Base-by-base conservation (phyloP, 2,329 filamentous ascomycete genomes). In the Aspergillus tamarii region DNA sequence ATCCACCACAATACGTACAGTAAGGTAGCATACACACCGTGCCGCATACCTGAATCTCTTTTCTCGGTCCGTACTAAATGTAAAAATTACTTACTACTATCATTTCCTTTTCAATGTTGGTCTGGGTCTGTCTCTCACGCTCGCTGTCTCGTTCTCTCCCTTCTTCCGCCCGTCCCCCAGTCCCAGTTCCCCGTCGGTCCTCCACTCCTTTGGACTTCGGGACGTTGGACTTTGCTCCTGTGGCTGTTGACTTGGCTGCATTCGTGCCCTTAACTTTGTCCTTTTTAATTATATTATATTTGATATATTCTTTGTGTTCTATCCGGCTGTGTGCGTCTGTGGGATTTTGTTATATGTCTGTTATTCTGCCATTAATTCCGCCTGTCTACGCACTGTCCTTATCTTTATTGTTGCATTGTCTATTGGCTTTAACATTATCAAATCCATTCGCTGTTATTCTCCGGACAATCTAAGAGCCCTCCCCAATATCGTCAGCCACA, bases 181-280 rank as follows among this genome's bases (percentile, higher is more conserved):
- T 58, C 60, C 56, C 57, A 57, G 50, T 60, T 58, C 60, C 56
- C 57, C 59, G 50, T 60, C 57, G 21, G 62, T 71, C 71, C 73
- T 73, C 67, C 73, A 73, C 72, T 74, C 70, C 53, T 72, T 74
- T 52, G 69, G 73, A 69, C 67, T 63, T 43, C 43, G 32, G 50
- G 43, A 55, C 32, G 52, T 34, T 55, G 32, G 52, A 55, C 52
- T 55, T 39, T 55, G 52, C 52, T 55, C 52, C 52, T 55, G 52
- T 55, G 52, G 52, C 52, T 55, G 52, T 39, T 55, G 52, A 39
- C 30, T 57, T 57, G 46, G 34, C 21, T 61, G 28, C 41, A 21
- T 61, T 56, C 36, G 30, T 61, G 34, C 36, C 32, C 11, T 50
- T 52, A 26, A 41, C 23, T 41, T 61, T 58, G 7, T 34, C 45